These are phyloP conservation scores for Trametes sp. DNA, from an alignment of 1,284 basidiomycete species.

Conservation along the genomic window DNA sequence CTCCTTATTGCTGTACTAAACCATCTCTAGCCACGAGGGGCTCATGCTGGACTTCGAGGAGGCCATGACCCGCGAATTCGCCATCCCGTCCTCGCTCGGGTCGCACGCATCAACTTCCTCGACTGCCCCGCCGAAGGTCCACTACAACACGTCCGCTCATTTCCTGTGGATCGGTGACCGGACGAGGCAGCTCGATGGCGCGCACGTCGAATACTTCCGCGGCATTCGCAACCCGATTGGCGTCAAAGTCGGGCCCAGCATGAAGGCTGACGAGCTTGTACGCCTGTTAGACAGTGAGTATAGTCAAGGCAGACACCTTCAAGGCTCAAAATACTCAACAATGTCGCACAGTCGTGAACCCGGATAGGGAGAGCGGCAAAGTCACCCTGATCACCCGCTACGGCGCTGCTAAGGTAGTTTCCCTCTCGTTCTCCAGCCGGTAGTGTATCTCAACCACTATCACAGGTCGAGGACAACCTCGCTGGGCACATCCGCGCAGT, in stretches of 20 bases:
- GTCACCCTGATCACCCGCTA: constrained; percentile 95
- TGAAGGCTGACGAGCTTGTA: constrained; percentile 85
- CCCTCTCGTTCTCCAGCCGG: background rate
- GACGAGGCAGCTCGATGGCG: constrained; percentile 92
- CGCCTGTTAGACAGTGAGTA: constrained; percentile 77
- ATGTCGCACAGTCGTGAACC: constrained; percentile 77
- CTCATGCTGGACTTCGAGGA: constrained; percentile 95
- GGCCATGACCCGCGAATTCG: constrained; percentile 82
- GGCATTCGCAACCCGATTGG: constrained; percentile 97
- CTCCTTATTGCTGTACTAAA: too few relatives aligned
- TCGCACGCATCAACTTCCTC: constrained; percentile 41
- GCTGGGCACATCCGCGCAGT: constrained; percentile 88
- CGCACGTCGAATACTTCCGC: constrained; percentile 95
- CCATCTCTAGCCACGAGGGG: constrained; percentile 81
- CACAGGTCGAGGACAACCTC: constrained; percentile 80
- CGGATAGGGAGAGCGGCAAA: constrained; percentile 81
- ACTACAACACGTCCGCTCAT: constrained; percentile 90
- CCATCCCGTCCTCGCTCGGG: constrained; percentile 42
- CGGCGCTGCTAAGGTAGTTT: constrained; percentile 81
- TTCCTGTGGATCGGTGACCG: constrained; percentile 98
- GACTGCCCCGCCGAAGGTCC: constrained; percentile 44
- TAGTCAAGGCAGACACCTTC: background rate
- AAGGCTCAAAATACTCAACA: background rate
- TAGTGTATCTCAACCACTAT: background rate
- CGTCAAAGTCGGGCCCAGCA: constrained; percentile 93